Base-by-base conservation (phyloP, 139 green algal species). In the Yamagishiella unicocca region DNA sequence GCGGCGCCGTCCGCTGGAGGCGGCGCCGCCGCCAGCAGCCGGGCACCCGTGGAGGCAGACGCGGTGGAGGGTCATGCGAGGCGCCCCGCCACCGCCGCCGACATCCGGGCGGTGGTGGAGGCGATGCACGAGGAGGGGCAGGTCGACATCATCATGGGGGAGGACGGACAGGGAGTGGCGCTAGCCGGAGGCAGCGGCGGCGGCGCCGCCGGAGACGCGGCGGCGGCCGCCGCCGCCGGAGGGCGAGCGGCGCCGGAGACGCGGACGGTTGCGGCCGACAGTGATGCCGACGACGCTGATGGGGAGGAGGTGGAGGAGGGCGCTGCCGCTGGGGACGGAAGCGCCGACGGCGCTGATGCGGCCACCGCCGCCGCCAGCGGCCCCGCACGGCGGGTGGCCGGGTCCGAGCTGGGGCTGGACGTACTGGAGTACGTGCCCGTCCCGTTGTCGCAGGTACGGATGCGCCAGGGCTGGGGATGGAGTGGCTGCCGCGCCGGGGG, bases 81-180 rank as follows among this genome's bases (percentile, higher is more conserved):
- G 70, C 55, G 21, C 5, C 22, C 37, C 24, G 45, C 75, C 45
- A 64, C 46, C 1, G 58, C 74, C 14, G 68, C 55, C 43, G 88
- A 91, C 50, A 58, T 91, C 10, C 75, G 88, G 31, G 78, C 78
- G 75, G 84, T 42, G 22, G 73, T 89, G 22, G 70, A 88, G 27
- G 24, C 81, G 46, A 72, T 90, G 70, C 38, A 62, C 22, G 68
- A 45, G 42, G 58, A 85, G 24, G 78, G 64, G 5, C 43, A 55
- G 5, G n/a, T n/a, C 22, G 82, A 81, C 4, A 29, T 87, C 9
- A 25, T 77, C 1, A 50, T 87, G 17, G 82, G 35, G 6, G 46
- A 6, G 2, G 82, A 71, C 19, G 82, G 82, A 25, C 50, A 37
- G 29, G 45, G 40, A 1, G 12, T 33, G n/a, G 45, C 33, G 42